phyloP scores from a whole-genome alignment of 805 yeast species.

The Clavispora vitiphila region DNA sequence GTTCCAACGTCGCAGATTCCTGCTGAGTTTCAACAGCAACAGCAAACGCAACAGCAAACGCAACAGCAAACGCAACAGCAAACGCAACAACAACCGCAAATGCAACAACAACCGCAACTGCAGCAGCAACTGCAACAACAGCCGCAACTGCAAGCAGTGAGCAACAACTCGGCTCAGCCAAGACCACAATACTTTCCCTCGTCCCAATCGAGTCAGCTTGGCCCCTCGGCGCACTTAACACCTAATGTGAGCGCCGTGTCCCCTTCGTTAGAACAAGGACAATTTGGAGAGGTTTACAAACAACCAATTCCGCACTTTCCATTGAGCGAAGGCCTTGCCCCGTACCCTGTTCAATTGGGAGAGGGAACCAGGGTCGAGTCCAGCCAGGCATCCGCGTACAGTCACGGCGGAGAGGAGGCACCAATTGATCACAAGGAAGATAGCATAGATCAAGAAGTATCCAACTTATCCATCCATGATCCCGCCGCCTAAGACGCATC shows the following conservation, averaged over 20 bases:
- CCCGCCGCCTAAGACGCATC: background rate
- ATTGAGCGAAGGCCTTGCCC: slow-evolving; percentile 6
- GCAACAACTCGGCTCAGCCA: slow-evolving; percentile 6
- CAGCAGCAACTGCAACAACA: slow-evolving; percentile 1
- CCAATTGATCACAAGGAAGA: background rate
- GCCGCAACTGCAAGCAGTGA: background rate
- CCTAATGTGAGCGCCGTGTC: slow-evolving; percentile 7
- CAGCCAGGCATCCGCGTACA: background rate
- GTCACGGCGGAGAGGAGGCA: background rate
- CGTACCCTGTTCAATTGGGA: slow-evolving; percentile 12
- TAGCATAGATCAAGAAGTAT: background rate
- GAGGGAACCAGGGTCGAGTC: background rate
- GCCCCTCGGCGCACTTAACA: slow-evolving; percentile 7
- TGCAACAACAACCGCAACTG: slow-evolving; percentile 1
- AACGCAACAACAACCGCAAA: slow-evolving; percentile 1
- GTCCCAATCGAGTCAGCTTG: slow-evolving; percentile 25
- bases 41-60: no score
- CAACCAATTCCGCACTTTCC: slow-evolving; percentile 12
- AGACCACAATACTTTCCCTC: slow-evolving; percentile 36
- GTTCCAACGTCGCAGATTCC: slow-evolving; percentile 22
- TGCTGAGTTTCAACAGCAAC: slow-evolving; percentile 22
- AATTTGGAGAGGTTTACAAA: slow-evolving; percentile 3
- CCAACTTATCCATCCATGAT: background rate
- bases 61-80: no score
- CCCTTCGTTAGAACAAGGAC: slow-evolving; percentile 8